A percentile compares a stretch with the other conserved stretches of the same genome.
Evolutionary conservation across 2,329 filamentous ascomycete genomes (phyloP).

Genomic region (Xylariomycetidae sp.): DNA sequence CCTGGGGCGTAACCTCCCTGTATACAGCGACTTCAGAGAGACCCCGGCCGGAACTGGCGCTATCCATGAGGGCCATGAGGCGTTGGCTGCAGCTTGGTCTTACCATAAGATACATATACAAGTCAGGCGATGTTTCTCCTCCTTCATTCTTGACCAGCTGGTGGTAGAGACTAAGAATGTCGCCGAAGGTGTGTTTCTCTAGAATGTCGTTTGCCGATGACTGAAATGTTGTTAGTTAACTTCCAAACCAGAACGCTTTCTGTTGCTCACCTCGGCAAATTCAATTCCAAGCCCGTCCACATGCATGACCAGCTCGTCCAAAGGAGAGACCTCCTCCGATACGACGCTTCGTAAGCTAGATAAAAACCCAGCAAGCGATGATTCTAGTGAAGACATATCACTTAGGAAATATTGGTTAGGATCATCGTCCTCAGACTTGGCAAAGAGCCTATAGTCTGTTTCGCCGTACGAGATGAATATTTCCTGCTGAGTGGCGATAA

Average conservation of each 20-base stretch:
- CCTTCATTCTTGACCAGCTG: conserved; percentile 26
- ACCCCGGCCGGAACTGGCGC: conserved; percentile 25
- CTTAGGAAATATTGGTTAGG: conserved; percentile 28
- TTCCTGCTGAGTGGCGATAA: conserved; percentile 21
- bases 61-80: conserved; percentile 26
- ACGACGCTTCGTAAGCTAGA: conserved; percentile 26
- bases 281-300: conserved; percentile 29
- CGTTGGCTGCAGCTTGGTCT: conserved; percentile 27
- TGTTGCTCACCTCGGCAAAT: conserved; percentile 26
- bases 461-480: conserved; percentile 26
- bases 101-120: conserved; percentile 28
- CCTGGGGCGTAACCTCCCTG: too few relatives aligned
- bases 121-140: conserved; percentile 16
- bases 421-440: conserved; percentile 27
- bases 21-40: conserved; percentile 28
- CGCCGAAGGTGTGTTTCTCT: conserved; percentile 24
- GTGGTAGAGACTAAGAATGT: conserved; percentile 26
- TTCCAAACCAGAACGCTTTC: too few relatives aligned
- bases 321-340: conserved; percentile 27
- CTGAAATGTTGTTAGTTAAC: conserved; percentile 19
- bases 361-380: conserved; percentile 21
- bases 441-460: conserved; percentile 28
- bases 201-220: conserved; percentile 25
- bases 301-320: conserved; percentile 28
- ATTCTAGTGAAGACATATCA: conserved; percentile 22